phyloP scores from a whole-genome alignment of 345 rosid species.

The Turritis glabra region DNA sequence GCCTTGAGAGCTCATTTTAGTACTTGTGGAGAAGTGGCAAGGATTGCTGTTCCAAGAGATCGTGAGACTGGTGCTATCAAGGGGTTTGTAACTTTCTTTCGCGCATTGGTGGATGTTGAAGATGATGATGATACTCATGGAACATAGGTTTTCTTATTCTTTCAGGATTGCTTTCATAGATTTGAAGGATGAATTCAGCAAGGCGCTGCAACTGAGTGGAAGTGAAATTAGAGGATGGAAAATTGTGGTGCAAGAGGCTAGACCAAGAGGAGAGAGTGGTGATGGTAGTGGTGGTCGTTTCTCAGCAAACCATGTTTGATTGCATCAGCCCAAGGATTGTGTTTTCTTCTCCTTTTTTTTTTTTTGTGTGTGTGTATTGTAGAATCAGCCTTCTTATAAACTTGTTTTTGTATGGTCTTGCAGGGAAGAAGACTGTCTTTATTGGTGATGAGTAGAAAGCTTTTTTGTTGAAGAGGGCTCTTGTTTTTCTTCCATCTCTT shows the following conservation, averaged over 20 bases:
- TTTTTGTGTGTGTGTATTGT: background rate
- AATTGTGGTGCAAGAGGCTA: slow-evolving; percentile 60
- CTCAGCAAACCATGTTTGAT: slow-evolving; percentile 46
- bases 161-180: slow-evolving; percentile 74
- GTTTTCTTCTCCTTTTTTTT: background rate
- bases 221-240: slow-evolving; percentile 47
- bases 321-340: slow-evolving; percentile 29
- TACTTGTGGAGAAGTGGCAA: slow-evolving; percentile 63
- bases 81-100: slow-evolving; percentile 55
- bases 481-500: background rate
- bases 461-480: background rate
- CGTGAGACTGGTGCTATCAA: slow-evolving; percentile 56
- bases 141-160: background rate
- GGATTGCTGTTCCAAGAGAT: slow-evolving; percentile 61
- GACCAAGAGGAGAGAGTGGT: slow-evolving; percentile 47
- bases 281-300: background rate
- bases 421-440: slow-evolving; percentile 47
- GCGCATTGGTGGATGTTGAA: background rate
- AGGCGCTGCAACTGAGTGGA: slow-evolving; percentile 64
- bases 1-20: slow-evolving; percentile 59
- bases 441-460: slow-evolving; percentile 27
- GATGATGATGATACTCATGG: background rate
- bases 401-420: slow-evolving; percentile 17
- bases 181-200: slow-evolving; percentile 46
- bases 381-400: background rate